Conservation (phyloP, 768 basidiomycete genomes). For the Tylopilus sp. region DNA sequence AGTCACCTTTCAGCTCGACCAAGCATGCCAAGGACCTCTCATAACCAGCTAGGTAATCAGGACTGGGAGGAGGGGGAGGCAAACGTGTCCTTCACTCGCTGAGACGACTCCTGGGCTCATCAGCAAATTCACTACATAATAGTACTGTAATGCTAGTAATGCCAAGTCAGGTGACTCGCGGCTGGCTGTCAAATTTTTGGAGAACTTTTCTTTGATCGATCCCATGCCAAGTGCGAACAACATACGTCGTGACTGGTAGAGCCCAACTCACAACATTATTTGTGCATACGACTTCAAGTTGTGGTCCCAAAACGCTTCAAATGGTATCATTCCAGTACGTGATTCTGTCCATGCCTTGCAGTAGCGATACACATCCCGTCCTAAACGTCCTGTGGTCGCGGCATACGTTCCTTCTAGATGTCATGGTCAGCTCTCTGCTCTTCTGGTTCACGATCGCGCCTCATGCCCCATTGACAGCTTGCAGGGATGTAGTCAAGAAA, state of each 20-base stretch:
- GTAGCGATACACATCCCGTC: background rate
- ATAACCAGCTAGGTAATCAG: too few species aligned
- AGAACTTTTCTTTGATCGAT: background rate
- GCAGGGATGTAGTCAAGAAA: slow-evolving; percentile 87
- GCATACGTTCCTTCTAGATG: slow-evolving; percentile 47
- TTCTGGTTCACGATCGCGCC: background rate
- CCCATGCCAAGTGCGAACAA: background rate
- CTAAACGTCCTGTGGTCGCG: background rate
- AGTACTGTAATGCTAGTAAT: too few species aligned
- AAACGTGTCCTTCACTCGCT: too few species aligned
- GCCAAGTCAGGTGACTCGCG: slow-evolving; percentile 1
- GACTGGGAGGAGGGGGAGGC: too few species aligned
- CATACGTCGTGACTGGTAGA: background rate
- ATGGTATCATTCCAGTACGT: slow-evolving; percentile 80
- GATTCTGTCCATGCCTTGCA: background rate
- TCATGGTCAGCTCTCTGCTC: slow-evolving; percentile 49
- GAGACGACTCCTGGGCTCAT: too few species aligned
- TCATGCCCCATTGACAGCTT: slow-evolving; percentile 41
- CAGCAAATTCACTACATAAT: too few species aligned
- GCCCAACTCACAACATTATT: background rate
- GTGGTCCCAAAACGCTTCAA: background rate
- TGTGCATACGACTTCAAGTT: background rate
- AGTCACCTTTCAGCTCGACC: too few species aligned
- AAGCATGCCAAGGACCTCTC: too few species aligned
- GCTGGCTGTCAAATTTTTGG: background rate